A percentile compares a stretch with the other conserved stretches of the same genome.
Conservation (phyloP, 2,329 filamentous ascomycete genomes). For the Mollisia scopiformis region DNA sequence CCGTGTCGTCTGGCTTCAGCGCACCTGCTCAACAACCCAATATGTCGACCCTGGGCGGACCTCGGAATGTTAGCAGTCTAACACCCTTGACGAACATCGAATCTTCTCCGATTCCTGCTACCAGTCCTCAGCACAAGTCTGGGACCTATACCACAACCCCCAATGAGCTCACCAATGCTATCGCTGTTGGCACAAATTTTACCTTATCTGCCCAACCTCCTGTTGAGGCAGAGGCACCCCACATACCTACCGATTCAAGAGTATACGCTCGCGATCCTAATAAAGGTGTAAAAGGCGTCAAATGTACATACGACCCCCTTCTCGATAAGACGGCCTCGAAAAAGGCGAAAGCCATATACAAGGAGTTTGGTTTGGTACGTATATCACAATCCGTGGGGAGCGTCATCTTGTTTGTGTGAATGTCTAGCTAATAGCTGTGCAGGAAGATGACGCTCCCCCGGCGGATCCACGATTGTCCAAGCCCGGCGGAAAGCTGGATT, state of each 20-base stretch:
- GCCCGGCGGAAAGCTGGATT: conserved; percentile 62
- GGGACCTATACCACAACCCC: conserved; percentile 37
- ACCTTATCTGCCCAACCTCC: conserved; percentile 13
- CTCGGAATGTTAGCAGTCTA: conserved; percentile 47
- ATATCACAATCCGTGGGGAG: conserved; percentile 50
- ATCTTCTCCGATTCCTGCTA: conserved; percentile 62
- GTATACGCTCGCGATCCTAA: conserved; percentile 59
- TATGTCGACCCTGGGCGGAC: conserved; percentile 28
- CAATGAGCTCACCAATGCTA: conserved; percentile 35
- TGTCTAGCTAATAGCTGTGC: conserved; percentile 63
- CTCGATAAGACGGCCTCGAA: conserved; percentile 49
- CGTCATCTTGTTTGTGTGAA: conserved; percentile 60
- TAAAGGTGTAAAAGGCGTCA: conserved; percentile 57
- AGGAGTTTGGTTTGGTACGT: conserved; percentile 70
- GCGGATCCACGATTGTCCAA: conserved; percentile 81
- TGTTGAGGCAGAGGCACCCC: conserved; percentile 26
- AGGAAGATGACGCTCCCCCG: conserved; percentile 79
- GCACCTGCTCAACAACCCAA: conserved; percentile 30
- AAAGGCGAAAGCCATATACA: conserved; percentile 61
- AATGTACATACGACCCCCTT: conserved; percentile 62
- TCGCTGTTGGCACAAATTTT: background rate
- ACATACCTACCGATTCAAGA: conserved; percentile 29
- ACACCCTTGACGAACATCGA: conserved; percentile 70
- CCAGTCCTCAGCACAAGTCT: conserved; percentile 51
- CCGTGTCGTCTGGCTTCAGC: conserved; percentile 73